Evolutionary conservation across 2,329 filamentous ascomycete genomes (phyloP).

Genomic region (Fusarium haematococcum): DNA sequence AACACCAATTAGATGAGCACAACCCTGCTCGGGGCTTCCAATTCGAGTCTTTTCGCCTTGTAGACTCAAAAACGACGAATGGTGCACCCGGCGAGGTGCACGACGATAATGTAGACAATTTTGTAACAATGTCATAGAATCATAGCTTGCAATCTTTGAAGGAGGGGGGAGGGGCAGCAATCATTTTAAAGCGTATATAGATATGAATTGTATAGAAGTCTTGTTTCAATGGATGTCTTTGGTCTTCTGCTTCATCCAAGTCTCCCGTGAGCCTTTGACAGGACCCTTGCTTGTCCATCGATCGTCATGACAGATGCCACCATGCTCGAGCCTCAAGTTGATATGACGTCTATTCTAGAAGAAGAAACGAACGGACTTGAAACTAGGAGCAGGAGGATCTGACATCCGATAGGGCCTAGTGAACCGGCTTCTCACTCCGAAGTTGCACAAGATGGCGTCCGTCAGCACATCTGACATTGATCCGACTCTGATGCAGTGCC

Average conservation of each 20-base stretch:
- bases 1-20: background rate
- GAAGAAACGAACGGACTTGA: background rate
- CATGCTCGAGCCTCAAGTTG: slow-evolving; percentile 15
- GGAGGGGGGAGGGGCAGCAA: slow-evolving; percentile 10
- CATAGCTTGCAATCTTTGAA: slow-evolving; percentile 22
- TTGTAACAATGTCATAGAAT: slow-evolving; percentile 29
- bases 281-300: background rate
- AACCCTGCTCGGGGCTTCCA: background rate
- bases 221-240: background rate
- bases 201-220: slow-evolving; percentile 20
- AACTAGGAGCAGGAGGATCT: background rate
- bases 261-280: background rate
- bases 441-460: slow-evolving; percentile 9
- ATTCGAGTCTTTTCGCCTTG: background rate
- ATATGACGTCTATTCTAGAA: slow-evolving; percentile 15
- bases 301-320: background rate
- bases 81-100: slow-evolving; percentile 14
- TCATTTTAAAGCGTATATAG: slow-evolving; percentile 41
- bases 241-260: background rate
- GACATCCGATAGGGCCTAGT: slow-evolving; percentile 10
- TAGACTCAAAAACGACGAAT: slow-evolving; percentile 20
- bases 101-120: slow-evolving; percentile 39
- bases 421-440: slow-evolving; percentile 5
- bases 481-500: background rate
- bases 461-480: background rate